A percentile compares a stretch with the other conserved stretches of the same genome.
phyloP scores from a whole-genome alignment of 1,284 basidiomycete genomes.

The Puccinia novopanici region DNA sequence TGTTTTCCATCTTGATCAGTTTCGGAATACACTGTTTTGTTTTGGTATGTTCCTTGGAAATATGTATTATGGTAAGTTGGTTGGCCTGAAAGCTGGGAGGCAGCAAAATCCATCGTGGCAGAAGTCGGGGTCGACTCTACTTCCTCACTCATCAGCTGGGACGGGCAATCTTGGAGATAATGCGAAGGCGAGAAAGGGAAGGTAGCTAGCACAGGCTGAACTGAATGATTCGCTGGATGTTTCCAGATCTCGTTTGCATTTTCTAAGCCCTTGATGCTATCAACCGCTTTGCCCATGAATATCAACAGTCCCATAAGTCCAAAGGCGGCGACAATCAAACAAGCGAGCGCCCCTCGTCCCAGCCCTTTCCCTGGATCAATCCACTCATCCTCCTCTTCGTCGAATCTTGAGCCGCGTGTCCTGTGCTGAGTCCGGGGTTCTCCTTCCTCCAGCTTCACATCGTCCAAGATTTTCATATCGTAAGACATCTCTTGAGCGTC shows the following conservation, averaged over 20 bases:
- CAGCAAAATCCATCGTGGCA: not conserved
- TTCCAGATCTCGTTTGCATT: not conserved
- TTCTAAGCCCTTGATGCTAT: not conserved
- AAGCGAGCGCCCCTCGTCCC: not conserved
- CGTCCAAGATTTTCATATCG: not conserved
- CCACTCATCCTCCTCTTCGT: slow-evolving; percentile 16
- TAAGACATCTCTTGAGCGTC: slow-evolving; percentile 17
- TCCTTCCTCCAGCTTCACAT: slow-evolving; percentile 22
- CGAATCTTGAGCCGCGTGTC: not conserved
- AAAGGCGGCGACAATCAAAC: not conserved
- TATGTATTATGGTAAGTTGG: slow-evolving; percentile 11
- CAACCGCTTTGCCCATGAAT: slow-evolving; percentile 16
- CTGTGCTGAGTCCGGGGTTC: not conserved
- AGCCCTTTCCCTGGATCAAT: slow-evolving; percentile 23
- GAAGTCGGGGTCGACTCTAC: not conserved
- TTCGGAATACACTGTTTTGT: slow-evolving; percentile 35
- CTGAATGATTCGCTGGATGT: not conserved
- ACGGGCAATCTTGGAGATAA: slow-evolving; percentile 38
- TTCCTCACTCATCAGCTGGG: not conserved
- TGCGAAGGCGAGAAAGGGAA: slow-evolving; percentile 47
- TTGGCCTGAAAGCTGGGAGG: not conserved
- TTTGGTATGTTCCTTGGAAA: slow-evolving; percentile 21
- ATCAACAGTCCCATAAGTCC: slow-evolving; percentile 34
- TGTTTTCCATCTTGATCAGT: slow-evolving; percentile 17
- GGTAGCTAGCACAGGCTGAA: not conserved